Conservation (phyloP, 2,329 filamentous ascomycete genomes). For the Pestalotiopsis sp. region DNA sequence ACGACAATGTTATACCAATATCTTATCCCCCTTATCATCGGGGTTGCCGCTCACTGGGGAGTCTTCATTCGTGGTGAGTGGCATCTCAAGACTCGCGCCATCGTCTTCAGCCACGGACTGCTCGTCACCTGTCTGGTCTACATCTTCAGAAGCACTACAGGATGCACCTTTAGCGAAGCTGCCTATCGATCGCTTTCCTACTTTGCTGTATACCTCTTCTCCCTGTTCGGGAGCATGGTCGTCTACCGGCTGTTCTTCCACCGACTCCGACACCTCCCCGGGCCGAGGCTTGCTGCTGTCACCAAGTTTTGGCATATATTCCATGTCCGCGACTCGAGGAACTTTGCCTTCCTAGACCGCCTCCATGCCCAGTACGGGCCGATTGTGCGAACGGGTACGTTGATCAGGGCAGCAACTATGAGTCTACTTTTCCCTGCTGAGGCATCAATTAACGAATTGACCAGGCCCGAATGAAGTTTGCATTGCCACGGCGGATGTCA, state of each 20-base stretch:
- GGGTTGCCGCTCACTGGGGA: conserved; percentile 11
- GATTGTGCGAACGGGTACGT: conserved; percentile 25
- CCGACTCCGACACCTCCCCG: conserved; percentile 38
- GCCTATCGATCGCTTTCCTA: background rate
- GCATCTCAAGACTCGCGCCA: conserved; percentile 26
- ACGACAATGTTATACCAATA: too few relatives aligned
- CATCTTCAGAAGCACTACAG: background rate
- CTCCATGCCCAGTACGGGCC: conserved; percentile 26
- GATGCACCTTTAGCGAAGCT: background rate
- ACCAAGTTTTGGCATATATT: conserved; percentile 40
- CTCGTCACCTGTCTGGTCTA: conserved; percentile 9
- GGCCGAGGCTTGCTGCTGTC: conserved; percentile 37
- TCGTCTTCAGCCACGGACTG: conserved; percentile 19
- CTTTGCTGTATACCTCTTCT: conserved; percentile 16
- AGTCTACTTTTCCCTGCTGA: background rate
- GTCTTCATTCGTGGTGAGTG: conserved; percentile 29
- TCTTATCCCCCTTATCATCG: background rate
- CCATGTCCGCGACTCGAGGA: conserved; percentile 25
- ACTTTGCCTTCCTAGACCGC: conserved; percentile 24
- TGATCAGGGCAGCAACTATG: background rate
- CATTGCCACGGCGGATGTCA: conserved; percentile 28
- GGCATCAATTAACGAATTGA: background rate
- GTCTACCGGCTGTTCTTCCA: conserved; percentile 44
- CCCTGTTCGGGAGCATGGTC: conserved; percentile 33
- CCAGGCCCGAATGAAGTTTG: conserved; percentile 28